Evolutionary conservation across 352 stramenopile genomes (phyloP).

Genomic region (Globisporangium abappressorium): DNA sequence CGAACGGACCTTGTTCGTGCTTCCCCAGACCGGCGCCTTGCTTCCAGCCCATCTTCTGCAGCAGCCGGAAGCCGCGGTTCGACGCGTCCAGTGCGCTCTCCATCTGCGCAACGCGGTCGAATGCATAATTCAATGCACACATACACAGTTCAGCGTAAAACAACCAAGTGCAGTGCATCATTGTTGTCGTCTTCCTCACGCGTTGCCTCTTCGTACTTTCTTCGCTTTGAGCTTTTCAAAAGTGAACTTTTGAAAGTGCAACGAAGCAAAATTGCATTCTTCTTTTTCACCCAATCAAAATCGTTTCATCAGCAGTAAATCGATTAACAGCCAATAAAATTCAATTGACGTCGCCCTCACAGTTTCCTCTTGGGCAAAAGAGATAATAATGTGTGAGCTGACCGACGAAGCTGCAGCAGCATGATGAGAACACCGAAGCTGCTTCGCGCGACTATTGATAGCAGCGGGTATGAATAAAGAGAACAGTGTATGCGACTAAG

Average conservation of each 20-base stretch:
- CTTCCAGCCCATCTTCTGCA: conserved; percentile 66
- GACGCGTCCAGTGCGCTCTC: conserved; percentile 30
- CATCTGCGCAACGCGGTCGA: background rate
- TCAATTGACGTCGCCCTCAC: background rate
- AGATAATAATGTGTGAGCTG: background rate
- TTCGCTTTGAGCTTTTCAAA: background rate
- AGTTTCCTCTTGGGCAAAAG: too few relatives aligned
- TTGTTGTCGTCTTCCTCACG: too few relatives aligned
- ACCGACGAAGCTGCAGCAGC: background rate
- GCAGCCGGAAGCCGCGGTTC: conserved; percentile 58
- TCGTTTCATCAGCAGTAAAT: too few relatives aligned
- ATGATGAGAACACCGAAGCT: background rate
- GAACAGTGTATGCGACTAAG: too few relatives aligned
- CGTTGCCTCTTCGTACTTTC: background rate
- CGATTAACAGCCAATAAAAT: background rate
- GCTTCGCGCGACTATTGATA: too few relatives aligned
- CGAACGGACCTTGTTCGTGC: conserved; percentile 33
- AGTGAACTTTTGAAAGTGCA: background rate
- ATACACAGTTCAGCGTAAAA: background rate
- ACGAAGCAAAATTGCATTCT: too few relatives aligned
- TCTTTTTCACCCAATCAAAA: background rate
- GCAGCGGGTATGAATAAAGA: too few relatives aligned
- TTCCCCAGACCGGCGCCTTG: conserved; percentile 48
- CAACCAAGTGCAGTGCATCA: background rate
- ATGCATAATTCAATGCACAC: background rate